These are phyloP conservation scores for Aspergillus sp. DNA, from an alignment of 2,329 filamentous ascomycete species.

Conservation along the genomic window DNA sequence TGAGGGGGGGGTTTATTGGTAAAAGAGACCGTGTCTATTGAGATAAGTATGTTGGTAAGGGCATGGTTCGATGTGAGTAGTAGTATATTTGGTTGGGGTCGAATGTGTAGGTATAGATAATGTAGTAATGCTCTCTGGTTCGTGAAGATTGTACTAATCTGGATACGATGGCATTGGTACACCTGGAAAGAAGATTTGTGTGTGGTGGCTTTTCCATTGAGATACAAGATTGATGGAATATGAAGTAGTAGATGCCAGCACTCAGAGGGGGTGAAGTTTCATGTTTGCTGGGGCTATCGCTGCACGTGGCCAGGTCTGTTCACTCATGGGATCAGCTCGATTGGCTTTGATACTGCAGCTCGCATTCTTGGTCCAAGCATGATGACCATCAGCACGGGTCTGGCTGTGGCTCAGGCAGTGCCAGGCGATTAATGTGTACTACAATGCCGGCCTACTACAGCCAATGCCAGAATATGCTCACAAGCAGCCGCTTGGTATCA, in stretches of 20 bases:
- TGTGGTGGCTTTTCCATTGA: too few relatives aligned
- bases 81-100: too few relatives aligned
- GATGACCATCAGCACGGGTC: neutral
- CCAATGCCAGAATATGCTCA: neutral
- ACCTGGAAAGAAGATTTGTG: too few relatives aligned
- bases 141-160: too few relatives aligned
- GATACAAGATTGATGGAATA: too few relatives aligned
- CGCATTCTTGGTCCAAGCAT: neutral
- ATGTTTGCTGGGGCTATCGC: neutral
- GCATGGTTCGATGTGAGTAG: too few relatives aligned
- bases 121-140: too few relatives aligned
- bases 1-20: too few relatives aligned
- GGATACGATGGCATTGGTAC: too few relatives aligned
- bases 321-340: neutral
- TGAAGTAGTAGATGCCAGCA: neutral
- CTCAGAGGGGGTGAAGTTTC: neutral
- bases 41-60: too few relatives aligned
- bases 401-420: neutral
- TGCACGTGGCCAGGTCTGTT: neutral
- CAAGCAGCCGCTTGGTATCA: neutral
- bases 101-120: too few relatives aligned
- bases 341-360: neutral
- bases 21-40: too few relatives aligned
- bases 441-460: neutral
- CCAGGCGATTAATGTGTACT: neutral